Percentiles rank a stretch among this genome's conserved stretches.
Evolutionary conservation across 2,329 filamentous ascomycete genomes (phyloP).

Genomic region (Monosporascus sp.): DNA sequence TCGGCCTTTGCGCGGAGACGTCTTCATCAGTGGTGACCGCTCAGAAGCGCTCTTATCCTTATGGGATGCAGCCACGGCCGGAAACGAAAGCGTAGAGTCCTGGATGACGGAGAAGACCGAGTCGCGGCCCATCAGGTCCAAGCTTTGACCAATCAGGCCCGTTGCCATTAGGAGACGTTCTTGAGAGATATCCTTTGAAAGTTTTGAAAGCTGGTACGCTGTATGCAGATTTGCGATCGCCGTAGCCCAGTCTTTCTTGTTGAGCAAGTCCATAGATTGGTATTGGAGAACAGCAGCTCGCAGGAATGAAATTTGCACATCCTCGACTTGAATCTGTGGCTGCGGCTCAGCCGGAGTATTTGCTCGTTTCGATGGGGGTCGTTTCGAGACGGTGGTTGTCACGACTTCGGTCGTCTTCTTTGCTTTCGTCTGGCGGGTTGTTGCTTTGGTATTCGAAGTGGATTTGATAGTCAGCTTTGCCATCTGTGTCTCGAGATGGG

Average conservation of each 20-base stretch:
- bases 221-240: constrained; percentile 53
- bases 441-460: constrained; percentile 16
- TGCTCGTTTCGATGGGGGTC: constrained; percentile 20
- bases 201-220: constrained; percentile 40
- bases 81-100: constrained; percentile 87
- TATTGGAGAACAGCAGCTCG: constrained; percentile 36
- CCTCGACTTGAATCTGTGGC: constrained; percentile 16
- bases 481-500: constrained; percentile 33
- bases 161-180: constrained; percentile 62
- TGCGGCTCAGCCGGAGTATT: constrained; percentile 7
- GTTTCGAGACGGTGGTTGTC: constrained; percentile 24
- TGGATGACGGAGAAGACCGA: constrained; percentile 85
- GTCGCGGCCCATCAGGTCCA: constrained; percentile 70
- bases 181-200: constrained; percentile 34
- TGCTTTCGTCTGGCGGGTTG: constrained; percentile 14
- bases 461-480: constrained; percentile 30
- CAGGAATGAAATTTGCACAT: constrained; percentile 32
- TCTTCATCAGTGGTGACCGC: constrained; percentile 30
- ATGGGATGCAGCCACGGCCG: constrained; percentile 51
- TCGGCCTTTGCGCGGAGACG: constrained; percentile 26
- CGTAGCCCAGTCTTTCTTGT: constrained; percentile 50
- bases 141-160: constrained; percentile 62
- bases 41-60: constrained; percentile 36
- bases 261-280: constrained; percentile 41
- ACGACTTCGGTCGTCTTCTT: constrained; percentile 12